Evolutionary conservation across 257 asterid species (phyloP).

Genomic region (Solanum megistacrolobum): DNA sequence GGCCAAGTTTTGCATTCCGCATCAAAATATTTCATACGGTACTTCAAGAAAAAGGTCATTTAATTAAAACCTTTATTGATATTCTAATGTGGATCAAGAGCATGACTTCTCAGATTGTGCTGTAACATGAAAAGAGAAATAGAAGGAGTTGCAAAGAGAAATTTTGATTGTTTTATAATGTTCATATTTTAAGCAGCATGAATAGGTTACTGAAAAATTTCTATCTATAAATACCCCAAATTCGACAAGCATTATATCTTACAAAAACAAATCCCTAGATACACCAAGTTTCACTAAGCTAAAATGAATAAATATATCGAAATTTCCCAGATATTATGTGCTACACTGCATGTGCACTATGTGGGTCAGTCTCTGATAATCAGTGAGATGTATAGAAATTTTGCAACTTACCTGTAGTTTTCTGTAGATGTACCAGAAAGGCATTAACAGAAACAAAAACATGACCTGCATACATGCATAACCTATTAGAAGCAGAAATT

Average conservation of each 20-base stretch:
- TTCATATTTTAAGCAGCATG: neutral
- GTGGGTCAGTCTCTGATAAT: neutral
- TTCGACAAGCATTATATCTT: neutral
- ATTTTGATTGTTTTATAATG: neutral
- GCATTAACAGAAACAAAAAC: constrained; percentile 66
- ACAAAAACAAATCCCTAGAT: neutral
- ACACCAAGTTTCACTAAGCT: neutral
- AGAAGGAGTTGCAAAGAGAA: neutral
- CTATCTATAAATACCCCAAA: neutral
- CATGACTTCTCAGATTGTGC: neutral
- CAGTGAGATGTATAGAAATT: constrained; percentile 1
- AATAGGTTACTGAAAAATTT: neutral
- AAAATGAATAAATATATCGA: neutral
- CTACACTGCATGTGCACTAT: neutral
- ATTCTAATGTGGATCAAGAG: neutral
- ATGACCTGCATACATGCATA: constrained; percentile 39
- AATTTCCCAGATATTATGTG: neutral
- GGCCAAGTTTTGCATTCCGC: neutral
- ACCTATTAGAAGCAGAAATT: neutral
- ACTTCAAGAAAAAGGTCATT: neutral
- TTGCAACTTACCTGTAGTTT: constrained; percentile 54
- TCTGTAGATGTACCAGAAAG: constrained; percentile 79
- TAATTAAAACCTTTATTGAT: neutral
- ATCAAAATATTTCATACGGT: neutral
- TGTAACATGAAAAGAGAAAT: neutral